Conservation (phyloP, 2,329 filamentous ascomycete species). For the Didymosphaeria variabile region DNA sequence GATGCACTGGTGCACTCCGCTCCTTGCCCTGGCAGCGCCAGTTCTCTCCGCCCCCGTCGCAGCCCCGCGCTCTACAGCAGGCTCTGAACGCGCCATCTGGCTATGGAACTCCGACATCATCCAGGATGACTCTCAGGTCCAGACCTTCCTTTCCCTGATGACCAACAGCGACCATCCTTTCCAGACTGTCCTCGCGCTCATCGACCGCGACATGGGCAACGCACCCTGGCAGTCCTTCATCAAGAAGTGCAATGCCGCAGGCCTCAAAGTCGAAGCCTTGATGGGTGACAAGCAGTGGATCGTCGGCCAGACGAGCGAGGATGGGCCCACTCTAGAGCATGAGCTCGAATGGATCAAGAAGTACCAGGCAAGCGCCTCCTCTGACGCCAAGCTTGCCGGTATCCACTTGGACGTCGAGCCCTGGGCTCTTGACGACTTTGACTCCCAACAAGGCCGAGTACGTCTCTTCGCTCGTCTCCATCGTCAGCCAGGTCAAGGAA, state of each 20-base stretch:
- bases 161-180: conserved; percentile 11
- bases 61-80: background rate
- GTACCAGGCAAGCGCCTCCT: conserved; percentile 15
- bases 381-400: conserved; percentile 18
- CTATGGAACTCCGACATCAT: conserved; percentile 22
- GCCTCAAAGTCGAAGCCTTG: conserved; percentile 19
- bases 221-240: conserved; percentile 16
- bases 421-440: conserved; percentile 19
- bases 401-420: conserved; percentile 23
- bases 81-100: conserved; percentile 20
- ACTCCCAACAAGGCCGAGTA: conserved; percentile 15
- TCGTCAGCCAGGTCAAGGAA: conserved; percentile 11
- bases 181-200: conserved; percentile 18
- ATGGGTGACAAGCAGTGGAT: conserved; percentile 23
- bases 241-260: conserved; percentile 18
- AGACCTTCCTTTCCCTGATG: conserved; percentile 17
- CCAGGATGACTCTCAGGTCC: conserved; percentile 11
- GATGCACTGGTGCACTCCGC: conserved; percentile 19
- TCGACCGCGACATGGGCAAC: conserved; percentile 22
- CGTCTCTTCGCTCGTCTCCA: conserved; percentile 11
- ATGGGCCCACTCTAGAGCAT: conserved; percentile 18
- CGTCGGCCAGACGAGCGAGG: conserved; percentile 12
- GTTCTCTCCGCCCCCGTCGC: conserved; percentile 9
- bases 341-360: conserved; percentile 19
- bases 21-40: conserved; percentile 18